Conservation (phyloP, 2,329 filamentous ascomycete genomes). For the Colletotrichum salicis region DNA sequence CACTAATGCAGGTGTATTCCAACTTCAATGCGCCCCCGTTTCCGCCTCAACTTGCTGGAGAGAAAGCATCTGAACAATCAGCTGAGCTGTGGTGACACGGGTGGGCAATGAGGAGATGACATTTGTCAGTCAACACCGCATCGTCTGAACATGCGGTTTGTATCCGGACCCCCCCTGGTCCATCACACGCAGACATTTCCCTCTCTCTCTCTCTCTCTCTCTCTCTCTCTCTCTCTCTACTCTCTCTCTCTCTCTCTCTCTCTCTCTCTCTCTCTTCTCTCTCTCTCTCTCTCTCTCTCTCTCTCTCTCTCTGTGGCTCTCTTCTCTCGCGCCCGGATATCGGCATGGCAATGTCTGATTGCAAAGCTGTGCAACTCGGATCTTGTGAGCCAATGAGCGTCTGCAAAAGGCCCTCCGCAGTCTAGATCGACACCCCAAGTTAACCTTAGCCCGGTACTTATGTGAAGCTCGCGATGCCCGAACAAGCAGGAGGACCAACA, state of each 20-base stretch:
- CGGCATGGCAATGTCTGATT: constrained; percentile 16
- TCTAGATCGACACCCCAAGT: constrained; percentile 5
- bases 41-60: constrained; percentile 14
- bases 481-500: constrained; percentile 29
- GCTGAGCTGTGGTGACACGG: background rate
- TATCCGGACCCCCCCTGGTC: background rate
- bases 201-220: background rate
- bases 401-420: background rate
- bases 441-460: constrained; percentile 15
- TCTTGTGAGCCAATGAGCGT: constrained; percentile 6
- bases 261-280: background rate
- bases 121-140: background rate
- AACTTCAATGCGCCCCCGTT: background rate
- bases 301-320: background rate
- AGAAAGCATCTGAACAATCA: background rate
- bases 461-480: constrained; percentile 26
- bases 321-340: background rate
- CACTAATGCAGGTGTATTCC: constrained; percentile 33
- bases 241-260: background rate
- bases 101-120: background rate
- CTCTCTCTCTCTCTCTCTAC: background rate
- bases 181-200: background rate
- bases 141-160: constrained; percentile 1
- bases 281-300: background rate
- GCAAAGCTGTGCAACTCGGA: background rate